phyloP scores from a whole-genome alignment of 176 grass and related monocot species.

The Coix lacrymajobi region DNA sequence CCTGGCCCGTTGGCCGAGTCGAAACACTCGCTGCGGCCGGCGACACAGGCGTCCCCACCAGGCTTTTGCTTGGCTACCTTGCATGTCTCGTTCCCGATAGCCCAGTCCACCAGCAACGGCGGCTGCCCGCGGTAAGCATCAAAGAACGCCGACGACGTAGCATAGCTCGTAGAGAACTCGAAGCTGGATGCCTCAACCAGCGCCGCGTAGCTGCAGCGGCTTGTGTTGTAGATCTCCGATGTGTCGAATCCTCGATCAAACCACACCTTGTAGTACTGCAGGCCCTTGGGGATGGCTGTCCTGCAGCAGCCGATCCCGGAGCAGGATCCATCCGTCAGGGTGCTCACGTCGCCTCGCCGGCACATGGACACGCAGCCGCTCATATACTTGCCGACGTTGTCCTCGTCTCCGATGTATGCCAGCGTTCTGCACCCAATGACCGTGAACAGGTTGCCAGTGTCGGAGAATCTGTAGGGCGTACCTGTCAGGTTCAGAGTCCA shows the following conservation, averaged over 20 bases:
- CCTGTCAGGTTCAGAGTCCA: neutral
- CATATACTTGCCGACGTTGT: neutral
- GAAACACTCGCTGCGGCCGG: neutral
- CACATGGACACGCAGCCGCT: conserved; percentile 2
- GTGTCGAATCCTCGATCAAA: neutral
- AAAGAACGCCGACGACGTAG: neutral
- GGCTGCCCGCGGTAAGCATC: neutral
- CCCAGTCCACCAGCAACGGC: conserved; percentile 25
- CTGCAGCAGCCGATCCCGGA: conserved; percentile 44
- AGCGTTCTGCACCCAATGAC: neutral
- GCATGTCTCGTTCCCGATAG: neutral
- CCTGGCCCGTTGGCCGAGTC: neutral
- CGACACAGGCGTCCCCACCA: neutral
- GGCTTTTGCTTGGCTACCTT: neutral
- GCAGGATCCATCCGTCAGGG: conserved; percentile 5
- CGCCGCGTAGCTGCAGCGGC: conserved; percentile 14
- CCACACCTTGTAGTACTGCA: neutral
- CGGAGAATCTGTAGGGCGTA: neutral
- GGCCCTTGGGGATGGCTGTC: conserved; percentile 9
- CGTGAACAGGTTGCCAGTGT: neutral
- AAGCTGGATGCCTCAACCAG: conserved; percentile 14
- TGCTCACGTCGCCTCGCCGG: rapidly evolving
- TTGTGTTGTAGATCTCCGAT: neutral
- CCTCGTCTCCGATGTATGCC: neutral
- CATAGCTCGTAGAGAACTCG: neutral